Conservation (phyloP, 2,329 filamentous ascomycete genomes). For the Zymoseptoria passerinii region DNA sequence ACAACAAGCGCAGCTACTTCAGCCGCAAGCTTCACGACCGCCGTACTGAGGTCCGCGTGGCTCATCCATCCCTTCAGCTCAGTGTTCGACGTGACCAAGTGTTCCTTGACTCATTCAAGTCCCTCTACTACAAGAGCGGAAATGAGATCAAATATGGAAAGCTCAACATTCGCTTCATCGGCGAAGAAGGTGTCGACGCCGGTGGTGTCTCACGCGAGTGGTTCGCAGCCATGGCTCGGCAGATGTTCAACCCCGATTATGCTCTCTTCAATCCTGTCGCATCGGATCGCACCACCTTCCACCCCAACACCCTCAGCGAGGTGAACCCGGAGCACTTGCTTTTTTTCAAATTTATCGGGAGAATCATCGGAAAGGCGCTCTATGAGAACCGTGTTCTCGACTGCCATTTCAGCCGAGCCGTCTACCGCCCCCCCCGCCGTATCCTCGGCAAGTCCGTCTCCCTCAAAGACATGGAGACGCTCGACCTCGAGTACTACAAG, state of each 20-base stretch:
- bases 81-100: conserved; percentile 88
- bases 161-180: conserved; percentile 92
- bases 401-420: conserved; percentile 96
- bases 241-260: conserved; percentile 99
- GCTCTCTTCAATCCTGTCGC: conserved; percentile 94
- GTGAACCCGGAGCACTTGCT: conserved; percentile 92
- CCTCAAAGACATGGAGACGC: conserved; percentile 98
- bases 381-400: conserved; percentile 94
- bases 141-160: conserved; percentile 99
- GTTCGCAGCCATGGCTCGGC: conserved; percentile 94
- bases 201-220: conserved; percentile 96
- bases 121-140: conserved; percentile 91
- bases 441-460: conserved; percentile 92
- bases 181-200: conserved; percentile 94
- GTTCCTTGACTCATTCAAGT: conserved; percentile 97
- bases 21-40: conserved; percentile 81
- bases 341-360: conserved; percentile 99
- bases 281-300: conserved; percentile 95
- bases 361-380: conserved; percentile 94
- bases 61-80: conserved; percentile 72
- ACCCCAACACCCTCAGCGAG: conserved; percentile 87
- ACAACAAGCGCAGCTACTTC: conserved; percentile 99
- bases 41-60: conserved; percentile 59
- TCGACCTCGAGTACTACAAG: conserved; percentile 98
- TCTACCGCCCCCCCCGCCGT: conserved; percentile 97